Evolutionary conservation across 2,329 filamentous ascomycete species (phyloP), one percentile per base, ranked within the genome.

Genomic region (Dryadomyces quercus-mongolicae): DNA sequence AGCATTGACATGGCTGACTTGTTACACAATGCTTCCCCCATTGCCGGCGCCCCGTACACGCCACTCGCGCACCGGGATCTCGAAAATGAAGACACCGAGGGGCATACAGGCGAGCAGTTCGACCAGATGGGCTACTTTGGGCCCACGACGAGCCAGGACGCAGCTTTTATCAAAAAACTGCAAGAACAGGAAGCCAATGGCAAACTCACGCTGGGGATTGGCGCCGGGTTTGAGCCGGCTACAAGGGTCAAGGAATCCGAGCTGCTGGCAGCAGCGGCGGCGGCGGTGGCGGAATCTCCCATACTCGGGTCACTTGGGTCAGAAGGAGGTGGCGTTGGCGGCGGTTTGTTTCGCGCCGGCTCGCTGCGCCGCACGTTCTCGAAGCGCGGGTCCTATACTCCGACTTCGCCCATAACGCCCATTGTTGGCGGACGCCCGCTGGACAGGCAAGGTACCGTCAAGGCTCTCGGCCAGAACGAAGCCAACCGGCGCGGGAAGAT

Each of bases 401-500:
- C 16, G 54, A 40, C n/a, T 49, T 49, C 49, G 43, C 55, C 54
- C 54, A 57, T 16, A 4, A n/a, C 53, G 38, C 25, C 20, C 25
- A 31, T 31, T 34, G 42, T n/a, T 20, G 8, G n/a, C n/a, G n/a
- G 42, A 42, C 49, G 16, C 55, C 21, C 3, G 20, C 31, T 56
- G 3, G 34, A 43, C 6, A 60, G 65, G 8, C 58, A 56, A 10
- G 65, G 72, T 51, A 75, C 72, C 0, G 66, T 82, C 53, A 73
- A 69, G 54, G 68, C 72, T 20, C 67, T 77, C 18, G 79, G 74
- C 0, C 80, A 84, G 63, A 71, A 68, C 12, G 78, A 82, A 61
- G 81, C 81, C 1, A 81, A 83, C 60, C 74, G 74, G 55, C 69
- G 74, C n/a, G 79, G 78, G 16, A 70, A 81, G 59, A 74, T 82